phyloP scores from a whole-genome alignment of 805 yeast species.

The Cyberlindnera americana region DNA sequence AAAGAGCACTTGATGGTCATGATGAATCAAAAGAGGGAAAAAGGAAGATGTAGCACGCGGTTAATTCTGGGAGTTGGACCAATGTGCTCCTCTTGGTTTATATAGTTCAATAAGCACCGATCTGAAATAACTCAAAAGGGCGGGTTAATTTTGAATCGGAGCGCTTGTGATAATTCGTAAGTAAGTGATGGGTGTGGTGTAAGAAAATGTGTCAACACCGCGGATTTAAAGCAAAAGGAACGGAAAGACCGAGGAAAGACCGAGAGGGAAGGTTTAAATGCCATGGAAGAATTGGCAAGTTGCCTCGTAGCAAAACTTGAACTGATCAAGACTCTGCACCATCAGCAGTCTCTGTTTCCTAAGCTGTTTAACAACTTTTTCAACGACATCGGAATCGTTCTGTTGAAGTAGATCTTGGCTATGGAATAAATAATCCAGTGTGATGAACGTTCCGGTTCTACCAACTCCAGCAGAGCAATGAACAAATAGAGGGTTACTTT shows the following conservation, averaged over 20 bases:
- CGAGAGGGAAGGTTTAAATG: too few relatives aligned
- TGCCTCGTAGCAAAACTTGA: slow-evolving; percentile 41
- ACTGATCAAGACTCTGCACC: slow-evolving; percentile 50
- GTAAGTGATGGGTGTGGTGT: too few relatives aligned
- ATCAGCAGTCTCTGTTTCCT: slow-evolving; percentile 44
- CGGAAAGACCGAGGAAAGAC: too few relatives aligned
- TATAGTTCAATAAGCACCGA: not conserved
- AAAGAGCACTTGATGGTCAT: slow-evolving; percentile 21
- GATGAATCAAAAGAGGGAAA: too few relatives aligned
- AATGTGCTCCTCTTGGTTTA: not conserved
- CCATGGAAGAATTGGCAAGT: slow-evolving; percentile 8
- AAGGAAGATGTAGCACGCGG: too few relatives aligned
- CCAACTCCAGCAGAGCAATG: slow-evolving; percentile 99
- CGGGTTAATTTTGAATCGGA: too few relatives aligned
- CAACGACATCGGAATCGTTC: slow-evolving; percentile 34
- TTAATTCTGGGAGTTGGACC: not conserved
- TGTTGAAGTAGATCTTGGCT: not conserved
- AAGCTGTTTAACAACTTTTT: slow-evolving; percentile 36
- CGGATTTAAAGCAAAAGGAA: too few relatives aligned
- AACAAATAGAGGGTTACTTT: slow-evolving; percentile 49
- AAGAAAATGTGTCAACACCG: too few relatives aligned
- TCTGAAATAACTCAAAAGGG: too few relatives aligned
- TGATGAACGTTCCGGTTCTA: slow-evolving; percentile 84
- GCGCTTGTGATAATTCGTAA: too few relatives aligned
- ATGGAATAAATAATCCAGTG: slow-evolving; percentile 50